Base-by-base conservation (phyloP, 139 green algal species). In the Chlorella sp. region DNA sequence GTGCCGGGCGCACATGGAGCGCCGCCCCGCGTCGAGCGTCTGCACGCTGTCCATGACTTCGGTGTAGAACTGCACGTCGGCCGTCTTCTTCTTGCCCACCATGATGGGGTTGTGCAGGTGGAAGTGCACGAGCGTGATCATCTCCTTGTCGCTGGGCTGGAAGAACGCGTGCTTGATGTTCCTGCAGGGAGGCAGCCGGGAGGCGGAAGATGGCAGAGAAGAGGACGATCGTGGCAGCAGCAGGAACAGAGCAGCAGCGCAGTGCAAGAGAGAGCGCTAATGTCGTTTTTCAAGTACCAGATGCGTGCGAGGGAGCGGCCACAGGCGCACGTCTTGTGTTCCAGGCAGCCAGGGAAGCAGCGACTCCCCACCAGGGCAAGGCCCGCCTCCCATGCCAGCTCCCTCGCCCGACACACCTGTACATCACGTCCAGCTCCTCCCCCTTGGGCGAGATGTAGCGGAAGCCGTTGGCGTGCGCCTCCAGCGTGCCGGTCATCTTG, bases 161-260 rank as follows among this genome's bases (percentile, higher is more conserved):
- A 98, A 98, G 82, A 99, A 97, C 6, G 94, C 94, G 76, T 98
- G 93, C 83, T 95, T 95, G 82, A 99, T 98, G 88, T 99, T 99
- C 73, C 89, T 88, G 86, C 91, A 27, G 41, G 31, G 93, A 27
- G 5, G 25, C 31, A 1, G 36, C 5, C 12, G 7, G 35, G 36
- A 21, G 5, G 65, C 9, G 65, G n/a, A n/a, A n/a, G n/a, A n/a
- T n/a, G n/a, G n/a, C n/a, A n/a, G n/a, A n/a, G n/a, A n/a, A n/a
- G n/a, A n/a, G n/a, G n/a, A n/a, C n/a, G n/a, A n/a, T n/a, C n/a
- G n/a, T n/a, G n/a, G n/a, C n/a, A n/a, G n/a, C n/a, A n/a, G n/a
- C n/a, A n/a, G n/a, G n/a, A n/a, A n/a, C n/a, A n/a, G n/a, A n/a
- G n/a, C n/a, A n/a, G n/a, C n/a, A n/a, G n/a, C n/a, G n/a, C n/a